phyloP scores from a whole-genome alignment of 768 basidiomycete genomes.

The Aureoboletus auriporus region DNA sequence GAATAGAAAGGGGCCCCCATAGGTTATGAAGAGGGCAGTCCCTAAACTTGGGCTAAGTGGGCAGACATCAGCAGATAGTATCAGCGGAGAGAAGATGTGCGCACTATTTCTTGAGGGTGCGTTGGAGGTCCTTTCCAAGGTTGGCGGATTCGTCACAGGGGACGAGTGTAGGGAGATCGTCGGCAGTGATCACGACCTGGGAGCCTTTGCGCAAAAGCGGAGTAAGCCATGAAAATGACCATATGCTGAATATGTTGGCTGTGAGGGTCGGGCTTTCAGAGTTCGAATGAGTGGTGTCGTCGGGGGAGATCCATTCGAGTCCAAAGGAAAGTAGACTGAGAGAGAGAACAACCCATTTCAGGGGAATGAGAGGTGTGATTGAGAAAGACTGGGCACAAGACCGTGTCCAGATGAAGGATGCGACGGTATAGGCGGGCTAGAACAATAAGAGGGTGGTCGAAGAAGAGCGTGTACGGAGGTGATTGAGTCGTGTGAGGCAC shows the following conservation, averaged over 20 bases:
- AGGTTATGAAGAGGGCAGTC: conserved; percentile 70
- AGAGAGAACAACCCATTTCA: conserved; percentile 41
- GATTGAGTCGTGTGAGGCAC: conserved; percentile 60
- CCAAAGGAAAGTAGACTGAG: conserved; percentile 54
- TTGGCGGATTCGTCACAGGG: conserved; percentile 64
- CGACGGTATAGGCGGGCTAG: conserved; percentile 66
- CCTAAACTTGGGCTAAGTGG: conserved; percentile 55
- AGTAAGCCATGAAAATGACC: conserved; percentile 88
- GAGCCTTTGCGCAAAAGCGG: conserved; percentile 70
- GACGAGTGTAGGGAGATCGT: conserved; percentile 76
- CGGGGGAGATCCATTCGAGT: conserved; percentile 70
- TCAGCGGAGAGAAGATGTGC: conserved; percentile 15
- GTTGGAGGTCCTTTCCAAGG: conserved; percentile 58
- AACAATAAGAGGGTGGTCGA: conserved; percentile 74
- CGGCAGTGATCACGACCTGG: conserved; percentile 67
- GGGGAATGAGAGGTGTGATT: conserved; percentile 33
- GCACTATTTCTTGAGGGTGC: conserved; percentile 61
- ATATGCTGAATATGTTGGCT: conserved; percentile 79
- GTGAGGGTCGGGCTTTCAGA: conserved; percentile 66
- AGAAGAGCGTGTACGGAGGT: conserved; percentile 64
- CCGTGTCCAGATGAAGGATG: conserved; percentile 54
- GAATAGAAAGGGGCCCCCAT: conserved; percentile 68
- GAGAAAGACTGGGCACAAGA: conserved; percentile 41
- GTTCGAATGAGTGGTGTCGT: conserved; percentile 38
- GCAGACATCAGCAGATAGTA: background rate